phyloP scores from a whole-genome alignment of 2,329 filamentous ascomycete genomes.

The Fusarium sarcochroum region DNA sequence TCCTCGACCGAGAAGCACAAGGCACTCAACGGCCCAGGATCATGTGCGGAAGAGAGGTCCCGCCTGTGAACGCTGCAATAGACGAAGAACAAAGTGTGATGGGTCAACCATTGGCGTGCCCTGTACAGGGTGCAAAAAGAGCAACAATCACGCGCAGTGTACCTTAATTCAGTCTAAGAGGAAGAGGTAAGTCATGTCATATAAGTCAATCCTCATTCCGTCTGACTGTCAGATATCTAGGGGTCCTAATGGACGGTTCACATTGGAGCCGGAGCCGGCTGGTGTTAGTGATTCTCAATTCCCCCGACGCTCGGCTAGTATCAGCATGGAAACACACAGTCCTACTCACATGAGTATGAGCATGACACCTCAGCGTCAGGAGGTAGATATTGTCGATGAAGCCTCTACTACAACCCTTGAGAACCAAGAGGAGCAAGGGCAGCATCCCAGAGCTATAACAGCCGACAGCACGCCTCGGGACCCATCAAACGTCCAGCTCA shows the following conservation, averaged over 20 bases:
- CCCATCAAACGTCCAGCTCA: background rate
- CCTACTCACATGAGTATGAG: too few relatives aligned
- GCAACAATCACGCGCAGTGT: background rate
- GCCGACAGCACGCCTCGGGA: too few relatives aligned
- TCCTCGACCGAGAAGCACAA: accelerated
- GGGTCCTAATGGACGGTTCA: background rate
- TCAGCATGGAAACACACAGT: accelerated
- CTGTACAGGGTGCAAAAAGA: constrained; percentile 1
- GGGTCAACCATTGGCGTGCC: background rate
- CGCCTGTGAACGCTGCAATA: constrained; percentile 4
- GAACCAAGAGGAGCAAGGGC: too few relatives aligned
- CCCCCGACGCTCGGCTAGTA: accelerated
- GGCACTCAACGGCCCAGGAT: background rate
- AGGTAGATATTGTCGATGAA: too few relatives aligned
- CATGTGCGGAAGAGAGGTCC: background rate
- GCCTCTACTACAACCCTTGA: too few relatives aligned
- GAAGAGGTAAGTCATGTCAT: background rate
- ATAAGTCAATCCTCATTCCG: too few relatives aligned
- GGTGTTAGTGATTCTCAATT: background rate
- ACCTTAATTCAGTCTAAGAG: background rate
- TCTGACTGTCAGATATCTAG: background rate
- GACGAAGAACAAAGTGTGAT: constrained; percentile 12
- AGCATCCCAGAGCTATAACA: too few relatives aligned
- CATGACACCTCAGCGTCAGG: too few relatives aligned
- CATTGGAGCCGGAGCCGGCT: background rate